Conservation (phyloP, 1,284 basidiomycete species). For the Austropuccinia psidii region DNA sequence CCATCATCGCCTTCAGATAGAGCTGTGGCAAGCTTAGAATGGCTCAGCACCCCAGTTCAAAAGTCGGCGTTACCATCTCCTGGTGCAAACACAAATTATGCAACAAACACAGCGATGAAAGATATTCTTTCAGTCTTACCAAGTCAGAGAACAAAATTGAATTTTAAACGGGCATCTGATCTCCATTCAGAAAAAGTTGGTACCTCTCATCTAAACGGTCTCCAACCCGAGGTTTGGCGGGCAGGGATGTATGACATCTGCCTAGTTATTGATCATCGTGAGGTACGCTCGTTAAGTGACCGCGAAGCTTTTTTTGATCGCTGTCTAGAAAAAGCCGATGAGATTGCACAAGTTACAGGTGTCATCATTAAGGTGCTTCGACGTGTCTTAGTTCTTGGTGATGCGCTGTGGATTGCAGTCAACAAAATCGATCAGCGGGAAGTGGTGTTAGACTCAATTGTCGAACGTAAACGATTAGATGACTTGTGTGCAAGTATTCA, state of each 20-base stretch:
- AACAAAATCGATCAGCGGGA: conserved; percentile 45
- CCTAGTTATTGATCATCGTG: conserved; percentile 55
- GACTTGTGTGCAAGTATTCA: conserved; percentile 53
- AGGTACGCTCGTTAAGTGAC: conserved; percentile 48
- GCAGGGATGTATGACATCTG: conserved; percentile 53
- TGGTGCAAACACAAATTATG: not conserved
- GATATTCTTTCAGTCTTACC: not conserved
- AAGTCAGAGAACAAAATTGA: not conserved
- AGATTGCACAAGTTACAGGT: conserved; percentile 23
- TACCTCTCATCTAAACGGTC: conserved; percentile 41
- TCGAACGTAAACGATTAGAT: conserved; percentile 56
- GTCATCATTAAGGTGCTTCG: conserved; percentile 51
- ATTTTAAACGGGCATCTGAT: conserved; percentile 2
- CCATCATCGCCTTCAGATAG: too few species aligned
- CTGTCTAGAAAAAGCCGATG: conserved; percentile 42
- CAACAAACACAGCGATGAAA: not conserved
- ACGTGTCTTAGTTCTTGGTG: conserved; percentile 53
- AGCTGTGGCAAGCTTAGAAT: too few species aligned
- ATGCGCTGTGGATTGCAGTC: conserved; percentile 56
- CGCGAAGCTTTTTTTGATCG: conserved; percentile 48
- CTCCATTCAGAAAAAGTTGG: not conserved
- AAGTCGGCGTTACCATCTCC: too few species aligned
- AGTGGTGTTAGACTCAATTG: conserved; percentile 53
- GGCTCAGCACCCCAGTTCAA: too few species aligned
- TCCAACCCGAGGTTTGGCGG: conserved; percentile 49